These are phyloP conservation scores for Saxispiralis lemnorum DNA, from an alignment of 495 filamentous ascomycete genomes.

Conservation along the genomic window DNA sequence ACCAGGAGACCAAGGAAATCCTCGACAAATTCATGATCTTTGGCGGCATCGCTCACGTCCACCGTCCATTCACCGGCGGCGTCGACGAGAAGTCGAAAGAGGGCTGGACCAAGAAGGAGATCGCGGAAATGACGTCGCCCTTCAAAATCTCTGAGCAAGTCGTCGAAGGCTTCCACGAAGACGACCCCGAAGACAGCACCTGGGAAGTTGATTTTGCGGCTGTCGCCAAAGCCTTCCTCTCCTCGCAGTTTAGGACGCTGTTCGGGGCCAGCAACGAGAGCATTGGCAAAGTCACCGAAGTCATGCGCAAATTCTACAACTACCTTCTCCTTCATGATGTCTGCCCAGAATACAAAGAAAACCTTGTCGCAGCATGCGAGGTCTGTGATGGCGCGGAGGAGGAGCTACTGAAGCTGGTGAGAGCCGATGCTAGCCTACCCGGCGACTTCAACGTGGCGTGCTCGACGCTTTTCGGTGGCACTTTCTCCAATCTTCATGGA, in stretches of 20 bases:
- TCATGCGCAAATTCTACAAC: conserved; percentile 74
- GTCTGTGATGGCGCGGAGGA: conserved; percentile 50
- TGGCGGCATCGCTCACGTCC: conserved; percentile 57
- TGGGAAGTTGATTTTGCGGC: conserved; percentile 68
- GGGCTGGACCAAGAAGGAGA: conserved; percentile 36
- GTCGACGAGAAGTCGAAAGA: conserved; percentile 35
- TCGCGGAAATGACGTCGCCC: conserved; percentile 38
- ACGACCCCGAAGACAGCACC: conserved; percentile 27
- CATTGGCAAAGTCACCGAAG: conserved; percentile 35
- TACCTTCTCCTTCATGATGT: conserved; percentile 73
- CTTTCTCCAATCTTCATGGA: conserved; percentile 24
- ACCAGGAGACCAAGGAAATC: conserved; percentile 37
- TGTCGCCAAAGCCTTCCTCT: conserved; percentile 57
- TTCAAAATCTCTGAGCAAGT: conserved; percentile 8
- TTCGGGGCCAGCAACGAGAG: conserved; percentile 30
- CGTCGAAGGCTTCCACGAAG: not conserved
- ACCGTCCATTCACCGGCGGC: conserved; percentile 50
- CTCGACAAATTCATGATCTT: conserved; percentile 68
- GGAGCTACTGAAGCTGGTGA: conserved; percentile 42
- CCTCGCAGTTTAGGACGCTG: conserved; percentile 29
- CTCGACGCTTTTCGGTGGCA: conserved; percentile 41
- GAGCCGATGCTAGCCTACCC: conserved; percentile 36
- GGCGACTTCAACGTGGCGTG: conserved; percentile 59
- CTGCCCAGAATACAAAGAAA: conserved; percentile 56
- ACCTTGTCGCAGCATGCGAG: conserved; percentile 45